phyloP scores from a whole-genome alignment of 805 yeast species.

The Candida awuae region DNA sequence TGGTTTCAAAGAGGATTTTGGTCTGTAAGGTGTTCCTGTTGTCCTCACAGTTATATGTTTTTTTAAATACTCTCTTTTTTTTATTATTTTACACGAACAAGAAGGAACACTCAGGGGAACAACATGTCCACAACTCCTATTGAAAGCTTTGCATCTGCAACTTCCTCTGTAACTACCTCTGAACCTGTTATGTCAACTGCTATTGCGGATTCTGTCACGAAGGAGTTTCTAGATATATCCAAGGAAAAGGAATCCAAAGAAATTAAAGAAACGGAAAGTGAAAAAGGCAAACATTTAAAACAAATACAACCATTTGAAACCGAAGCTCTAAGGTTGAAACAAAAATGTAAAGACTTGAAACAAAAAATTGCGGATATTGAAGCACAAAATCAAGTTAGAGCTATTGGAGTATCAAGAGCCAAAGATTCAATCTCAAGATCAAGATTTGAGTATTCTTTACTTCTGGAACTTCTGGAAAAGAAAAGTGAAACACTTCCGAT shows the following conservation, averaged over 20 bases:
- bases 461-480: constrained; percentile 72
- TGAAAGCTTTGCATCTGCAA: too few species aligned
- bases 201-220: not conserved
- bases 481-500: constrained; percentile 30
- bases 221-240: not conserved
- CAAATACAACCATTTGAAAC: constrained; percentile 18
- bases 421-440: constrained; percentile 67
- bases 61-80: too few species aligned
- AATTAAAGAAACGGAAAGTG: not conserved
- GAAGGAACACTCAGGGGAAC: too few species aligned
- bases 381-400: constrained; percentile 65
- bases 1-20: too few species aligned
- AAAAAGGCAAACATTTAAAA: constrained; percentile 2
- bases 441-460: constrained; percentile 72
- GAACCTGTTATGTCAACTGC: too few species aligned
- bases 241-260: constrained; percentile 5
- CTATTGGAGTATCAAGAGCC: constrained; percentile 70
- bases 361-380: constrained; percentile 64
- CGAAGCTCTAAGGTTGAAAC: constrained; percentile 38
- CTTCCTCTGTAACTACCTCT: too few species aligned
- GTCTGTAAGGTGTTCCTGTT: too few species aligned
- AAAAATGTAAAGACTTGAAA: constrained; percentile 66
- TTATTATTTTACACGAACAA: too few species aligned
- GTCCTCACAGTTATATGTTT: too few species aligned
- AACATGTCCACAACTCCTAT: too few species aligned